Evolutionary conservation across 495 filamentous ascomycete genomes (phyloP), one percentile per base, ranked within the genome.

Genomic region (Talaromyces proteolyticus): DNA sequence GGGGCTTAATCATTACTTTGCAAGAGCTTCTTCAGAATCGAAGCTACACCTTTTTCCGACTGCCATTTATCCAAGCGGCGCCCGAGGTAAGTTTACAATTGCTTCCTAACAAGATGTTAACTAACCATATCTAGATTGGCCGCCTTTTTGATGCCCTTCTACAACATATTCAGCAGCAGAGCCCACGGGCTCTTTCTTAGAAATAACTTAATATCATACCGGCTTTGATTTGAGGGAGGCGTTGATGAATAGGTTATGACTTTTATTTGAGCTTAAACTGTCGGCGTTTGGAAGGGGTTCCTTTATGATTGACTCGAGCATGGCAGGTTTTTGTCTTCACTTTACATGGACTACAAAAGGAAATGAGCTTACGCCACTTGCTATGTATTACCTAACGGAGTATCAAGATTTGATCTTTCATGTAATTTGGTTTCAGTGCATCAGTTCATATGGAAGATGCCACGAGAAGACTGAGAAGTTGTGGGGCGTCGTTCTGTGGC

Each of bases 11-110:
- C 64, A 85, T 95, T 50, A 95, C 90, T 18, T 77, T 94, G 43
- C 70, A 94, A 40, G 94, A 97, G 70, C 74, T 99, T 41, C 74
- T 95, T 49, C 93, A 95, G 72, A 96, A 95, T 60, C 82, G 85
- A 39, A 86, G 80, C 57, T 91, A 89, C 58, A 78, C 81, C 57
- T 92, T 99, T 75, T 99, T 93, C 76, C 86, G 90, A 38, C 76
- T 96, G 53, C 88, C 88, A 38, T 96, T 95, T 53, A 88, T 96
- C 70, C 92, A 94, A 72, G 79, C 82, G 55, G 80, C 84, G 42
- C 89, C 89, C 44, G 88, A 95, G 73, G 91, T 95, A 74, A 53
- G 73, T 56, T 42, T 17, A 16, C 23, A 25, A 14, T 44, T 58
- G 18, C 11, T 45, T 11, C 42, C 21, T 17, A 16, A 14, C 7